Base-by-base conservation (phyloP, 2,329 filamentous ascomycete species). In the Ramichloridium luteum region DNA sequence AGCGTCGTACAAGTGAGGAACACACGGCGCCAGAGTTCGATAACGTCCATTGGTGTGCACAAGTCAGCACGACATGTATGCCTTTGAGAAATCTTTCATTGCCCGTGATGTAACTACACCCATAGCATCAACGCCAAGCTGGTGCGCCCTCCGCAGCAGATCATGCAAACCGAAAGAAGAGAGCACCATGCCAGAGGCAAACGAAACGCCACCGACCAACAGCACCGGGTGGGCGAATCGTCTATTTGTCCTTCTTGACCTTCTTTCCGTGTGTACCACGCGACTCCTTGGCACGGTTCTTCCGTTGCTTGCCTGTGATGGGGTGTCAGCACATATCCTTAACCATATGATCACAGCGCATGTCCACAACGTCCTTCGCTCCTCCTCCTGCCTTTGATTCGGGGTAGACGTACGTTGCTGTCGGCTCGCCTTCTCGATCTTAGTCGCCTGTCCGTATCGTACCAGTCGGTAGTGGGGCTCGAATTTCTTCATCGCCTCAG, bases 401-500 rank as follows among this genome's bases (percentile, higher is more conserved):
- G 31, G 39, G 30, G 35, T 42, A 40, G 53, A 92, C 88, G 61
- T 86, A 94, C 90, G 86, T 71, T 98, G 90, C 72, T 98, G 90
- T 77, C 90, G 82, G 72, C 77, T 84, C 57, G 90, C 77, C 73
- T 86, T 88, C 81, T 98, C 90, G 65, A 84, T 74, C 83, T 96
- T 96, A 65, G 66, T 74, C 59, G 84, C 88, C 55, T 83, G 72
- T 61, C 88, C 90, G 61, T 93, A 83, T 54, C 90, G 78, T 65
- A 98, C 76, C 55, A 94, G 77, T 67, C 90, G 80, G 80, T 94
- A 94, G 69, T 80, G 80, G 57, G 90, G 90, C 78, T 98, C 90
- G 68, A 96, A 98, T 72, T 96, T 96, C 83, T 94, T 94, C 79
- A 98, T 79, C 57, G 86, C 84, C 75, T 98, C 90, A 61, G 77